These are phyloP conservation scores for Metschnikowia henanensis DNA, from an alignment of 805 yeast species.

Conservation along the genomic window DNA sequence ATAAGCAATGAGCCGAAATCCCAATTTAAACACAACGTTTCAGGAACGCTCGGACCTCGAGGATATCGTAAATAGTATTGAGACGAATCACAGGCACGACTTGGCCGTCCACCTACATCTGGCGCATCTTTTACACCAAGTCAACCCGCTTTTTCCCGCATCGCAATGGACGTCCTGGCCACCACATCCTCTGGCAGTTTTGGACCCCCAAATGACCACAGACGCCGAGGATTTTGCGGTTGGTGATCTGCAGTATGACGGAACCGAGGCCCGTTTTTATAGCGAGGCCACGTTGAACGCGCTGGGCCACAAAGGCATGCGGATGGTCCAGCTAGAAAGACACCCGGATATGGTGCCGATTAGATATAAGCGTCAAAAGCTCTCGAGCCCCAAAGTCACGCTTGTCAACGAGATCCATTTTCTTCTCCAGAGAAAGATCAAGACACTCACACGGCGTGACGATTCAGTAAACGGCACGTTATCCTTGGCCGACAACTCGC, in stretches of 20 bases:
- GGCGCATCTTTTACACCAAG: conserved; percentile 43
- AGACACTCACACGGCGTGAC: neutral
- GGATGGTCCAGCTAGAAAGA: neutral
- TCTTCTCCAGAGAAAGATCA: conserved; percentile 9
- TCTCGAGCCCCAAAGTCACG: conserved; percentile 10
- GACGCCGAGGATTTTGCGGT: conserved; percentile 12
- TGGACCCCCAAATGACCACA: conserved; percentile 12
- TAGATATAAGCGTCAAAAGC: conserved; percentile 1
- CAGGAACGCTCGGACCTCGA: conserved; percentile 2
- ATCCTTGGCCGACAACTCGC: conserved; percentile 2
- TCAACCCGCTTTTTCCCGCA: conserved; percentile 36
- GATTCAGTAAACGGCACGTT: neutral
- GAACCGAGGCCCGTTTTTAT: neutral
- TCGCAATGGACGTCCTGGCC: conserved; percentile 66
- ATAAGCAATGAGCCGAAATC: neutral
- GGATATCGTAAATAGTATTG: conserved; percentile 32
- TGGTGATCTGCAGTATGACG: neutral
- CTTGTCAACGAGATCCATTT: conserved; percentile 19
- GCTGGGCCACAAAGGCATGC: neutral
- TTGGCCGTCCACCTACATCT: conserved; percentile 67
- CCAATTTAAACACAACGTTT: neutral
- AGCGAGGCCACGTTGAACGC: neutral
- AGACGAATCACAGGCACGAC: conserved; percentile 52
- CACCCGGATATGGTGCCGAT: conserved; percentile 1
- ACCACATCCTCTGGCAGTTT: conserved; percentile 14